Evolutionary conservation across 371 early-diverging fungal species (phyloP).

Genomic region (Umbelopsis sp.): DNA sequence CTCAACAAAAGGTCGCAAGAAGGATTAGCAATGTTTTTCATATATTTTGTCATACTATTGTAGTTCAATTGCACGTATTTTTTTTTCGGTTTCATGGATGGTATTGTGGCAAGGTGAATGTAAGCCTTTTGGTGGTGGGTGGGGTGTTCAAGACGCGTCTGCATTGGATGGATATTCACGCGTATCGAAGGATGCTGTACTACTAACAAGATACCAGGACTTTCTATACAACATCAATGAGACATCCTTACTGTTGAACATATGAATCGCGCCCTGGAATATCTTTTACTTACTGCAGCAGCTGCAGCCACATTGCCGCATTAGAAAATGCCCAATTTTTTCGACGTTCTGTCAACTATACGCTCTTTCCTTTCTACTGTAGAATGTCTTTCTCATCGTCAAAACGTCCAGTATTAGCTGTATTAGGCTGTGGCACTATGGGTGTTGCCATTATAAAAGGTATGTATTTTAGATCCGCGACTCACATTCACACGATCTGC

Average conservation of each 20-base stretch:
- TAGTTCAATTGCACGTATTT: background rate
- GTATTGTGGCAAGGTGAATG: too few relatives aligned
- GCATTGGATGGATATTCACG: too few relatives aligned
- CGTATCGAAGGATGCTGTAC: too few relatives aligned
- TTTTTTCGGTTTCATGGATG: too few relatives aligned
- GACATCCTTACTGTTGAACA: too few relatives aligned
- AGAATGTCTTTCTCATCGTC: background rate
- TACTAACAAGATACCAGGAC: too few relatives aligned
- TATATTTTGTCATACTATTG: background rate
- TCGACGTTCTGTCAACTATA: background rate
- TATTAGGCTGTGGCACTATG: slow-evolving; percentile 60
- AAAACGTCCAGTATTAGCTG: slow-evolving; percentile 20
- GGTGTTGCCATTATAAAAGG: slow-evolving; percentile 55
- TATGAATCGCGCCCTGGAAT: too few relatives aligned
- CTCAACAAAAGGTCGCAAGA: background rate
- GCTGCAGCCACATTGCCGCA: too few relatives aligned
- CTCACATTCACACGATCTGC: background rate
- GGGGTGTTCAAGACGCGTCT: too few relatives aligned
- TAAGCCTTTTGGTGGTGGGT: too few relatives aligned
- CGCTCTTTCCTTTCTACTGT: background rate
- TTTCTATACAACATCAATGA: too few relatives aligned
- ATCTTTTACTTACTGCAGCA: too few relatives aligned
- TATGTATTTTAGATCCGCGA: background rate
- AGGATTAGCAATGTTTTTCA: background rate
- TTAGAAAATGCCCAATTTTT: background rate